phyloP scores from a whole-genome alignment of 108 stramenopile species.

The Chaetoceros tenuissimus region DNA sequence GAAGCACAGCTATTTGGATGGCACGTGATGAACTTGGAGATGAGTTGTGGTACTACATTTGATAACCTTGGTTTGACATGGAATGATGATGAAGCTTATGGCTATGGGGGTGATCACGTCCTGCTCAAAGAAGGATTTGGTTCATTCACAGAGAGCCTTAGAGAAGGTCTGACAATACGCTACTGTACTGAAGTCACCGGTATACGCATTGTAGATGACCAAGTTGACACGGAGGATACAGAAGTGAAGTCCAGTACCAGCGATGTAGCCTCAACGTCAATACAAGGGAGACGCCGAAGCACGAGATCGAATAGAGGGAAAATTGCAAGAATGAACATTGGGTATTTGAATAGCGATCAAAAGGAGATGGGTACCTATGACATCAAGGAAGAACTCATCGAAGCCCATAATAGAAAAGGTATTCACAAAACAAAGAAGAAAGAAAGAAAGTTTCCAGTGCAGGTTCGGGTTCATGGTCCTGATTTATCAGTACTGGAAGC shows the following conservation, averaged over 20 bases:
- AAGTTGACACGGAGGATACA: slow-evolving; percentile 2
- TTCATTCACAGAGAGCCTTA: slow-evolving; percentile 55
- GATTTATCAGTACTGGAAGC: slow-evolving; percentile 64
- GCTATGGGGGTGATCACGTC: slow-evolving; percentile 88
- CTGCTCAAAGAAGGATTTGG: slow-evolving; percentile 70
- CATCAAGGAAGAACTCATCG: not conserved
- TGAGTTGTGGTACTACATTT: slow-evolving; percentile 77
- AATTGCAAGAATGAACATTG: too few relatives aligned
- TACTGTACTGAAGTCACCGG: slow-evolving; percentile 19
- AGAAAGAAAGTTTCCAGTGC: slow-evolving; percentile 6
- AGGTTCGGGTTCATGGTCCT: slow-evolving; percentile 36
- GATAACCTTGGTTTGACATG: slow-evolving; percentile 63
- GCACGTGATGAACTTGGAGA: slow-evolving; percentile 88
- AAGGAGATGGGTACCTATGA: too few relatives aligned
- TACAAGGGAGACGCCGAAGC: not conserved
- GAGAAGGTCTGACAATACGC: slow-evolving; percentile 63
- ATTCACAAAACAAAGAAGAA: not conserved
- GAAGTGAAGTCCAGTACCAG: too few relatives aligned
- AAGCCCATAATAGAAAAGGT: not conserved
- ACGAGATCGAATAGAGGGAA: too few relatives aligned
- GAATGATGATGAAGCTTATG: slow-evolving; percentile 91
- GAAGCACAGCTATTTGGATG: slow-evolving; percentile 65
- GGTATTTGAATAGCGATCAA: too few relatives aligned
- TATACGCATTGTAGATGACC: slow-evolving; percentile 15
- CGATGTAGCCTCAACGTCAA: too few relatives aligned